Conservation (phyloP, 306 rosid genomes). For the Cucurbita ficifolia region DNA sequence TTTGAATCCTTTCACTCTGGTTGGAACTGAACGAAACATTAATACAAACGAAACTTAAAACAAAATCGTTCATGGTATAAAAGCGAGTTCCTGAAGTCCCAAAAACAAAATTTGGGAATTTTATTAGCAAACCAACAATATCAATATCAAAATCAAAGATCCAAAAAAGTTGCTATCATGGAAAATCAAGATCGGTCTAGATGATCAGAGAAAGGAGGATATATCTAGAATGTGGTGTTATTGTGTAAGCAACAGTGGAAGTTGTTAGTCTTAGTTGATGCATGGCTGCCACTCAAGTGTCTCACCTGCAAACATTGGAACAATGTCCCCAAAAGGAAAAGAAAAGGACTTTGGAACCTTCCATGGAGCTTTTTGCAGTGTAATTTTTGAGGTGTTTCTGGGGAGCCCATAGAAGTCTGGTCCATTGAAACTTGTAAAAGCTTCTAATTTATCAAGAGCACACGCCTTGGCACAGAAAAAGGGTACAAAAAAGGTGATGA, state of each 20-base stretch:
- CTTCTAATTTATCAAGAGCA: slow-evolving; percentile 77
- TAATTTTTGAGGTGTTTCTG: slow-evolving; percentile 52
- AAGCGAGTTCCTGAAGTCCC: not conserved
- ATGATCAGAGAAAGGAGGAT: not conserved
- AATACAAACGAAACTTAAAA: too few species aligned
- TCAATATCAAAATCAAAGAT: too few species aligned
- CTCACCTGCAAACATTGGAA: slow-evolving; percentile 77
- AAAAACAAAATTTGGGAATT: not conserved
- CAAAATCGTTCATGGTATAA: not conserved
- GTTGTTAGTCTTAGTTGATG: slow-evolving; percentile 16
- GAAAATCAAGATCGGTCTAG: not conserved
- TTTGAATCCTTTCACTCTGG: too few species aligned
- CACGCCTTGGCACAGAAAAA: slow-evolving; percentile 38
- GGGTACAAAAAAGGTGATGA: not conserved
- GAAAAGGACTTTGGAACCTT: slow-evolving; percentile 54
- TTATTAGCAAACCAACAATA: not conserved
- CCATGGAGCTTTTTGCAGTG: slow-evolving; percentile 51
- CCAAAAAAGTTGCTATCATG: not conserved
- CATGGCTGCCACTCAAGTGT: slow-evolving; percentile 67
- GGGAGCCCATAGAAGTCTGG: slow-evolving; percentile 97
- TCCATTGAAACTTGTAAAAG: slow-evolving; percentile 87
- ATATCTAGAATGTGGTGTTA: not conserved
- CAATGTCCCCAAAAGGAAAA: slow-evolving; percentile 58
- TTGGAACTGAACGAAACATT: too few species aligned
- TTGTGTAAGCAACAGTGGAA: not conserved